These are phyloP conservation scores for Catharanthus roseus DNA, from an alignment of 257 asterid genomes.

Conservation along the genomic window DNA sequence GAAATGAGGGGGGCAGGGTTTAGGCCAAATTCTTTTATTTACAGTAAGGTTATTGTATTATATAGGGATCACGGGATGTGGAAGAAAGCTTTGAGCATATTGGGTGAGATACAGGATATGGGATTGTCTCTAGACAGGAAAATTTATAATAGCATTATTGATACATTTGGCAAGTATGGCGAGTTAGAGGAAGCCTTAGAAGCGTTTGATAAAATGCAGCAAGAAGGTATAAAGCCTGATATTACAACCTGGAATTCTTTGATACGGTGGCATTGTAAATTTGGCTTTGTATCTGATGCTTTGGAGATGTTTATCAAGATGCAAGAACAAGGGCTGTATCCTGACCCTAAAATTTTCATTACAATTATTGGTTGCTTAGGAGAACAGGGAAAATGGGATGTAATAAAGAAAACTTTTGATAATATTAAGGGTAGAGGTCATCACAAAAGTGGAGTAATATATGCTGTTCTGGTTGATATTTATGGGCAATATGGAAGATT, in stretches of 20 bases:
- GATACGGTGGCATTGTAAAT: conserved; percentile 78
- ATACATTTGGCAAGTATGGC: conserved; percentile 75
- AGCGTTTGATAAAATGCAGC: conserved; percentile 64
- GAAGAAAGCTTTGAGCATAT: conserved; percentile 73
- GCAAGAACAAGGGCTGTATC: conserved; percentile 79
- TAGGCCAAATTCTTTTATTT: conserved; percentile 55
- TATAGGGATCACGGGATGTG: conserved; percentile 95
- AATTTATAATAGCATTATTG: conserved; percentile 70
- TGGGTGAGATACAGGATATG: conserved; percentile 54
- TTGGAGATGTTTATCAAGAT: conserved; percentile 54
- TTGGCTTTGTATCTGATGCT: conserved; percentile 54
- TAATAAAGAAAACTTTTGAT: conserved; percentile 44
- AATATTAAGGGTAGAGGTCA: conserved; percentile 61
- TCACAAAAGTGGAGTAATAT: conserved; percentile 64
- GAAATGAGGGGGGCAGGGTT: conserved; percentile 69
- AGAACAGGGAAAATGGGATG: conserved; percentile 79
- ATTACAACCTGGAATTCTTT: conserved; percentile 78
- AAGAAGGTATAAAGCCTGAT: conserved; percentile 58
- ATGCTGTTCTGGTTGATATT: conserved; percentile 67
- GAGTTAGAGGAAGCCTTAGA: conserved; percentile 66
- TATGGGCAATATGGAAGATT: conserved; percentile 77
- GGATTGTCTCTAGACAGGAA: conserved; percentile 60
- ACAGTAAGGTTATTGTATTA: conserved; percentile 69
- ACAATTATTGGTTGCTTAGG: conserved; percentile 58
- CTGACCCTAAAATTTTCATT: conserved; percentile 79